A percentile compares a stretch with the other conserved stretches of the same genome.
phyloP scores from a whole-genome alignment of 2,329 filamentous ascomycete genomes.

The Myriangium duriaei region DNA sequence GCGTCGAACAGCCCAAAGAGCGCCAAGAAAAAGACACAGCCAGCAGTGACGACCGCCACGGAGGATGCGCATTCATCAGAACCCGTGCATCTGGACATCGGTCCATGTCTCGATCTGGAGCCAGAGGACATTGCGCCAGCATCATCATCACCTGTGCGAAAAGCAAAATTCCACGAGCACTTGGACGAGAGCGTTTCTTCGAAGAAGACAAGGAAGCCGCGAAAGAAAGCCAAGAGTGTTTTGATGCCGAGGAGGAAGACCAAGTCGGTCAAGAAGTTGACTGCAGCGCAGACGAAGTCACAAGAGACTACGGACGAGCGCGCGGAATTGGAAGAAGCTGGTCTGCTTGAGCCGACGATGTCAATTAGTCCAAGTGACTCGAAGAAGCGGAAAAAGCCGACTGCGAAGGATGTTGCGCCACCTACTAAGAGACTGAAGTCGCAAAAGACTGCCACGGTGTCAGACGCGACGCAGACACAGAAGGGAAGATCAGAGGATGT shows the following conservation, averaged over 20 bases:
- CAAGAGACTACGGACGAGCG: neutral
- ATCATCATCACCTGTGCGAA: conserved; percentile 1
- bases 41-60: neutral
- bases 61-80: neutral
- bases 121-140: neutral
- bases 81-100: too few species aligned
- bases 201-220: conserved; percentile 2
- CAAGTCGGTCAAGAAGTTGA: neutral
- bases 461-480: too few species aligned
- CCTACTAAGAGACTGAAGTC: too few species aligned
- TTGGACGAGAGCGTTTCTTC: conserved; percentile 3
- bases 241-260: conserved; percentile 2
- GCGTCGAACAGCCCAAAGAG: neutral
- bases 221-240: conserved; percentile 3
- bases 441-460: too few species aligned
- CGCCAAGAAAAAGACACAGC: neutral
- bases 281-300: neutral
- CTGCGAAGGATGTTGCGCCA: too few species aligned
- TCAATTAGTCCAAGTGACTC: neutral
- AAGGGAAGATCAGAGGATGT: too few species aligned
- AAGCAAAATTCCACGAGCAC: conserved; percentile 9
- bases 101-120: neutral
- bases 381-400: neutral
- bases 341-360: neutral
- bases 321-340: neutral